Conservation (phyloP, 768 basidiomycete species). For the button mushroom (Agaricus bisporus) region DNA sequence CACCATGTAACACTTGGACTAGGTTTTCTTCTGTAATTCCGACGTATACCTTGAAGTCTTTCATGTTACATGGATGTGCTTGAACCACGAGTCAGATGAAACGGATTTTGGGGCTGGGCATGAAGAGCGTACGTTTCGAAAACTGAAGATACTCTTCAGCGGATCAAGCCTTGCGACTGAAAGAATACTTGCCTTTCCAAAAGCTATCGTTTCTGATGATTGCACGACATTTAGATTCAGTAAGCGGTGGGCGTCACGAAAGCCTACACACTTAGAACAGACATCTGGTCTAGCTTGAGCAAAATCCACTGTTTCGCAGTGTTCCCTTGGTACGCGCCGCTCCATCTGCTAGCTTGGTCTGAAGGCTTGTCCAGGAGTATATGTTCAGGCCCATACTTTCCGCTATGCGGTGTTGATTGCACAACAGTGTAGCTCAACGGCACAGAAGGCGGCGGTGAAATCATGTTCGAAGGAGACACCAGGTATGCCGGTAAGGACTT, state of each 20-base stretch:
- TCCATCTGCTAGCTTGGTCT: conserved; percentile 73
- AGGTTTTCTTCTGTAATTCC: conserved; percentile 62
- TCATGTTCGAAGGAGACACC: background rate
- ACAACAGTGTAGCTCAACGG: conserved; percentile 45
- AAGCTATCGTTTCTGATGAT: conserved; percentile 61
- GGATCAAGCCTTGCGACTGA: background rate
- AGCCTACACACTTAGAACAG: conserved; percentile 58
- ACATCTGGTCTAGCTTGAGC: conserved; percentile 51
- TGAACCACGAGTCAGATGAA: conserved; percentile 7
- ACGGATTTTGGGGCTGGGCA: background rate
- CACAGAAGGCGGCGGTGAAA: conserved; percentile 17
- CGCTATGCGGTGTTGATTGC: conserved; percentile 65
- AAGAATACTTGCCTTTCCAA: conserved; percentile 60
- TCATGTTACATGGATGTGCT: conserved; percentile 85
- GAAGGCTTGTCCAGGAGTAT: conserved; percentile 57
- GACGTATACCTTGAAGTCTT: conserved; percentile 70
- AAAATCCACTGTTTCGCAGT: conserved; percentile 62
- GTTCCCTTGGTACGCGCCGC: conserved; percentile 54
- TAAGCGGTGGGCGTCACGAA: background rate
- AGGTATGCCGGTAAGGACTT: too few relatives aligned
- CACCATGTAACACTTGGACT: conserved; percentile 57
- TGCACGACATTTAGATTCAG: background rate
- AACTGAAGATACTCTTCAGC: conserved; percentile 26
- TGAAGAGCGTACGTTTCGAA: conserved; percentile 29
- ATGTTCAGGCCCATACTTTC: conserved; percentile 62